Base-by-base conservation (phyloP, 345 rosid species). In the Mangifera indica region DNA sequence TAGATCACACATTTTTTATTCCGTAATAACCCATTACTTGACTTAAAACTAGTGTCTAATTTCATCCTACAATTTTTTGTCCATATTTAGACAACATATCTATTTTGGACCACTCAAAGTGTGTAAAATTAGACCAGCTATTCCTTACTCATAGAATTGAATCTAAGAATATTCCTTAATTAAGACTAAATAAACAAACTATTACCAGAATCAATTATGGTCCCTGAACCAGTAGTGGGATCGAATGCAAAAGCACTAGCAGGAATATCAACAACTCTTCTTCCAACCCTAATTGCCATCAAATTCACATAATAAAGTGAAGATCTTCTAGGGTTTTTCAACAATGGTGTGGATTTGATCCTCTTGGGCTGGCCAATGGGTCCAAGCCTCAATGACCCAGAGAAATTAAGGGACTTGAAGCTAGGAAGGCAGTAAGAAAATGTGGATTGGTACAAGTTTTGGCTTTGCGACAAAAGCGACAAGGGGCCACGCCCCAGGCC, bases 381-480 rank as follows among this genome's bases (percentile, higher is more conserved):
- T 26, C 99, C 98, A 42, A 95, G 86, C 67, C 93, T 85, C 63
- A 95, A 55, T 10, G 99, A 87, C 67, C 99, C 98, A 10, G 99
- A 89, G 81, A 92, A 95, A 76, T 81, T 89, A 8, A 65, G 58
- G 0, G 96, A 76, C 91, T 79, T 92, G 66, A 87, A 85, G 76
- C 86, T 88, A 11, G 99, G 99, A 78, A 95, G 80, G 81, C 99
- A 95, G 56, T 91, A 95, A 0, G 99, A 95, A 78, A 95, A 95
- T 1, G 97, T 91, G 20, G 94, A 87, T 55, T 79, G 72, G 76
- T 91, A 95, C 2, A 92, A 80, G 69, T 58, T 76, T 75, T 88
- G 89, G 77, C 98, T 79, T 70, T 95, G 99, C 2, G 97, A 88
- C 66, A 89, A 58, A 18, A 95, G 73, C 1, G 99, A 95, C 18